Evolutionary conservation across 2,329 filamentous ascomycete species (phyloP).

Genomic region (Herpotrichia juniperi): DNA sequence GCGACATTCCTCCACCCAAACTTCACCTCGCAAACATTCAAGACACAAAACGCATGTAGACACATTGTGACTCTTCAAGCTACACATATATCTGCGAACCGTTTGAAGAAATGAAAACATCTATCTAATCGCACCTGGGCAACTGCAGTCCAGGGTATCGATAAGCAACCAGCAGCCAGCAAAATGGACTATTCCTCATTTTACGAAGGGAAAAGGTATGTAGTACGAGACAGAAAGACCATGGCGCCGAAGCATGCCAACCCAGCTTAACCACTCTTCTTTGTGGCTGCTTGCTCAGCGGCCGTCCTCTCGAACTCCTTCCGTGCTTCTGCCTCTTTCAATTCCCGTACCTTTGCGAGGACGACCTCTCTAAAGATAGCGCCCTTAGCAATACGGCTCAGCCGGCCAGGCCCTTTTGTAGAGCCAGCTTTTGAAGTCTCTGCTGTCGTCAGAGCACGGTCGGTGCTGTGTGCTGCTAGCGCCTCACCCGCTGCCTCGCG

Average conservation of each 20-base stretch:
- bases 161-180: constrained; percentile 13
- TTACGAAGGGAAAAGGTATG: neutral
- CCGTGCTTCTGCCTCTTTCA: constrained; percentile 83
- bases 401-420: constrained; percentile 53
- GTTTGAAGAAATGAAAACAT: constrained; percentile 4
- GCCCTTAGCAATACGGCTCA: constrained; percentile 65
- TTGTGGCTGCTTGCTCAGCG: constrained; percentile 29
- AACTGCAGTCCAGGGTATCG: constrained; percentile 35
- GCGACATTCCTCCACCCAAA: no score
- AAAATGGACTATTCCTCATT: neutral
- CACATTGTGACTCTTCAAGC: neutral
- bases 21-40: constrained; percentile 1
- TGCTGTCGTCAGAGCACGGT: constrained; percentile 36
- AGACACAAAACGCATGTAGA: neutral
- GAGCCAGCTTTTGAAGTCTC: constrained; percentile 19
- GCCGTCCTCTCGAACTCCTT: constrained; percentile 69
- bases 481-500: constrained; percentile 60
- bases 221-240: neutral
- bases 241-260: neutral
- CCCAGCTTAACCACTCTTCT: neutral
- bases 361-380: constrained; percentile 95
- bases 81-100: neutral
- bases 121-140: constrained; percentile 23
- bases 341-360: constrained; percentile 88
- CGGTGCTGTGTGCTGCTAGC: constrained; percentile 38